Percentiles rank a stretch among this genome's conserved stretches.
phyloP scores from a whole-genome alignment of 1,284 basidiomycete genomes.

The Baeospora myosura region DNA sequence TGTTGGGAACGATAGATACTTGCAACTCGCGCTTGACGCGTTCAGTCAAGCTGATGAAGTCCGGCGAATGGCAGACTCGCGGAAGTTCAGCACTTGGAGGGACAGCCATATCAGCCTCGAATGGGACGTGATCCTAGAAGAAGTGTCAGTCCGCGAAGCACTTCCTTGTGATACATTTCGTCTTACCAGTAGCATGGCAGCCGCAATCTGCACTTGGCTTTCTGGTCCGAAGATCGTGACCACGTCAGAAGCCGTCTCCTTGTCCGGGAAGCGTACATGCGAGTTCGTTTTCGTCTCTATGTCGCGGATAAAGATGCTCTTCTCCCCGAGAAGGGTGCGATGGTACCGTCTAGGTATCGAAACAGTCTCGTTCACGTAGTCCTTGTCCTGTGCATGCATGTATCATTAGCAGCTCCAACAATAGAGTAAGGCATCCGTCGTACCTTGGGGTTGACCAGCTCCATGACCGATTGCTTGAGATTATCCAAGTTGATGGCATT shows the following conservation, averaged over 20 bases:
- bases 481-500: slow-evolving; percentile 95
- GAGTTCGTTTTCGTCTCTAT: slow-evolving; percentile 97
- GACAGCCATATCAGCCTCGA: slow-evolving; percentile 92
- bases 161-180: slow-evolving; percentile 2
- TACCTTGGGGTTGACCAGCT: slow-evolving; percentile 93
- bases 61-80: slow-evolving; percentile 65
- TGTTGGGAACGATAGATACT: slow-evolving; percentile 78
- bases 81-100: slow-evolving; percentile 78
- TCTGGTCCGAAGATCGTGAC: slow-evolving; percentile 95
- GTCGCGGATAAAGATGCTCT: slow-evolving; percentile 94
- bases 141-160: slow-evolving; percentile 7
- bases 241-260: slow-evolving; percentile 86
- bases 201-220: slow-evolving; percentile 93
- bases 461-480: slow-evolving; percentile 95
- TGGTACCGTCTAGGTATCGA: slow-evolving; percentile 93
- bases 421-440: slow-evolving; percentile 13
- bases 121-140: slow-evolving; percentile 88
- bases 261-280: slow-evolving; percentile 90
- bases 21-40: slow-evolving; percentile 91
- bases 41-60: slow-evolving; percentile 80
- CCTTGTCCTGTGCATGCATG: slow-evolving; percentile 72
- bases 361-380: slow-evolving; percentile 91
- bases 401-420: slow-evolving; percentile 18
- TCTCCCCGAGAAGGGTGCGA: slow-evolving; percentile 90
- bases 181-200: slow-evolving; percentile 87